Base-by-base conservation (phyloP, 1,284 basidiomycete genomes). In the Microbotryum intermedium region DNA sequence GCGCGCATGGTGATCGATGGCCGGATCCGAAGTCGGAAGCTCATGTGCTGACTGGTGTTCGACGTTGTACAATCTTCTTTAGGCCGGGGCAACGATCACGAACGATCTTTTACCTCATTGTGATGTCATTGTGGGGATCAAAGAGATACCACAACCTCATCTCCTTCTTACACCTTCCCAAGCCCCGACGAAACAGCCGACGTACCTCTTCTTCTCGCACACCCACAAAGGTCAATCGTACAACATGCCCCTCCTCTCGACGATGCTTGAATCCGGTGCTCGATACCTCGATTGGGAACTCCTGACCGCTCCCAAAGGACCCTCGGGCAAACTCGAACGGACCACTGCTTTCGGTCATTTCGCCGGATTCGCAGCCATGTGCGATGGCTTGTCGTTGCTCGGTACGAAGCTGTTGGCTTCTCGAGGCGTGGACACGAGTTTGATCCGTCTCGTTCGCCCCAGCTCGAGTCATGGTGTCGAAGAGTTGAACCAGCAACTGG, bases 261-360 rank as follows among this genome's bases (percentile, higher is more conserved):
- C 88, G 73, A 75, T 89, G 29, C 69, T 72, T 8, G 58, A 69
- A 18, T 67, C 72, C 16, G 77, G 85, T 10, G 80, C 82, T 0
- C 74, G 58, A 4, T 66, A 92, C 23, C 81, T 94, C 64, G 90
- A 94, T 73, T 91, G 88, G 70, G 90, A 93, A 70, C 81, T 92
- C 5, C 76, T 94, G 28, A 85, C 83, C 1, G 81, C 79, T 43
- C 68, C 71, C 4, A 76, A 78, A 39, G 84, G 86, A 11, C 30
- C 13, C 10, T 25, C 57, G 6, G 23, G 28, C 21, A 50, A 50
- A 5, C 28, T 49, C n/a, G 87, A 87, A 73, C 78, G 90, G 23
- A 87, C 86, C 0, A 88, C 91, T 13, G 90, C 85, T 0, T 92
- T 93, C 75, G 90, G 90, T 0, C 89, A 85, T 84, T 89, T 84